These are phyloP conservation scores for Gloeostereum incarnatum DNA, from an alignment of 768 basidiomycete species.

Conservation along the genomic window DNA sequence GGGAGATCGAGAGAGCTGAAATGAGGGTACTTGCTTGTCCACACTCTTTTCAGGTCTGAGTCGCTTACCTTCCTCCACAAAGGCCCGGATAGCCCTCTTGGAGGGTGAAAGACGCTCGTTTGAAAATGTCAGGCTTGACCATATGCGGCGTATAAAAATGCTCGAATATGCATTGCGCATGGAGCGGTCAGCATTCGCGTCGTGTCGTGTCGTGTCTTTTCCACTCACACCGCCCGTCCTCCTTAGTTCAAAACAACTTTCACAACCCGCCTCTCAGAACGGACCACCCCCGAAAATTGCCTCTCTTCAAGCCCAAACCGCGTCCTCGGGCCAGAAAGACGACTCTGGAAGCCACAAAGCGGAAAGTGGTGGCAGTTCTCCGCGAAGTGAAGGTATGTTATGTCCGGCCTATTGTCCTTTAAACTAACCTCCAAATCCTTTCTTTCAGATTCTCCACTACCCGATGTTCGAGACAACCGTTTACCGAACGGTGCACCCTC, in stretches of 20 bases:
- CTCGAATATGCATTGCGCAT: constrained; percentile 94
- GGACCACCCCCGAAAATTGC: constrained; percentile 61
- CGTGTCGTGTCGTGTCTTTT: constrained; percentile 7
- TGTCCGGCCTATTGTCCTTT: not conserved
- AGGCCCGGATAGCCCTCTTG: constrained; percentile 95
- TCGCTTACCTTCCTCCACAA: constrained; percentile 14
- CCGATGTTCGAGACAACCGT: constrained; percentile 60
- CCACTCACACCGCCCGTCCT: constrained; percentile 24
- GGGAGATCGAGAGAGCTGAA: constrained; percentile 99
- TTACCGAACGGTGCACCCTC: constrained; percentile 49
- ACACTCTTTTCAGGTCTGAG: constrained; percentile 8
- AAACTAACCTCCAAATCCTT: constrained; percentile 7
- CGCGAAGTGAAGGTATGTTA: constrained; percentile 69
- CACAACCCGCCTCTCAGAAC: constrained; percentile 45
- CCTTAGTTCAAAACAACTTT: constrained; percentile 72
- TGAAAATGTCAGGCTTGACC: constrained; percentile 93
- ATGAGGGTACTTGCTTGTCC: constrained; percentile 77
- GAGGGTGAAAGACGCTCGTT: constrained; percentile 96
- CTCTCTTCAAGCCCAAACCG: constrained; percentile 44
- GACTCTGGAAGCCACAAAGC: constrained; percentile 68
- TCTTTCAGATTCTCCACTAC: constrained; percentile 59
- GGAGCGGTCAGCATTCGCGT: constrained; percentile 67
- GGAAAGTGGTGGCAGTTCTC: constrained; percentile 75
- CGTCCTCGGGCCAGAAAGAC: constrained; percentile 59
- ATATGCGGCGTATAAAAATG: constrained; percentile 98